Base-by-base conservation (phyloP, 352 stramenopile genomes). In the Globisporangium barbulae region DNA sequence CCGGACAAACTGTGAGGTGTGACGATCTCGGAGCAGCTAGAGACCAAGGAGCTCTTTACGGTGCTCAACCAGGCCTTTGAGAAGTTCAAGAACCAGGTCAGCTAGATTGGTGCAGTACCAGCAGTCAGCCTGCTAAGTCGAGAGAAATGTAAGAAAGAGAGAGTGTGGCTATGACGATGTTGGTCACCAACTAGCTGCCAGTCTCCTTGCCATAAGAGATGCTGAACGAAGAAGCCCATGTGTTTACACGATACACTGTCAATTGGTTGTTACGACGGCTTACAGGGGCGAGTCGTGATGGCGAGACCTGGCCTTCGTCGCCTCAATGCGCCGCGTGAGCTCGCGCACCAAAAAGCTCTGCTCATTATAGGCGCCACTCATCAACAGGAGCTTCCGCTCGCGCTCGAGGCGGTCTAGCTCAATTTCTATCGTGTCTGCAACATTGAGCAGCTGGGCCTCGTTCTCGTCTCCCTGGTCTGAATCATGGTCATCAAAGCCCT, bases 1-100 rank as follows among this genome's bases (percentile, higher is more conserved):
- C 88, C 88, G 6, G 88, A 96, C 53, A 96, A 96, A 64, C 68
- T 96, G n/a, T 84, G 88, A 10, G 75, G 76, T 15, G 88, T 80
- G 15, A 86, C 79, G 5, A 74, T 96, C 44, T 45, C 82, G n/a
- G 84, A 96, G 35, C 85, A 96, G 53, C 61, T 94, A 8, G 88
- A 92, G 65, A 85, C 88, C 5, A 91, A 93, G 30, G 88, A 94
- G 62, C 75, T 96, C 28, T 96, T 96, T 68, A 96, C 86, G 19
- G 81, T 94, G 42, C 68, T 94, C 33, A 96, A 94, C 63, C 81
- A 94, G 66, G 84, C 84, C n/a, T 96, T 94, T 65, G 85, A 96
- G 61, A 86, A 84, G 59, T 93, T 90, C 59, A 94, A 95, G 66
- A 77, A 71, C 35, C 71, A 79, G 61, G 56, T 64, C 74, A 58